Evolutionary conservation across 305 asterid species (phyloP).

Genomic region (Solanum hybrid): DNA sequence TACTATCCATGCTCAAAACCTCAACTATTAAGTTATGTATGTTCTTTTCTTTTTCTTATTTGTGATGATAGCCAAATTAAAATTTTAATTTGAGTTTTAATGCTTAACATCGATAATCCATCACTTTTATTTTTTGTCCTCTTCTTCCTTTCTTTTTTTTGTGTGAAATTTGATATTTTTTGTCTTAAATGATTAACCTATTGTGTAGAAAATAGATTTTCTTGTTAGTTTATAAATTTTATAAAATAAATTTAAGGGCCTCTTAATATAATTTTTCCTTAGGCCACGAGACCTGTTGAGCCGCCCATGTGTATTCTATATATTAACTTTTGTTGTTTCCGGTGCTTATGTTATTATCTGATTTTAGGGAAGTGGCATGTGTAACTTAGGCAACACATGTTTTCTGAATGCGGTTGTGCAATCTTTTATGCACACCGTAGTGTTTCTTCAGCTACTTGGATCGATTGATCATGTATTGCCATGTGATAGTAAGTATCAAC

Average conservation of each 20-base stretch:
- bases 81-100: not conserved
- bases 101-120: not conserved
- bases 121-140: not conserved
- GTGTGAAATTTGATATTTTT: not conserved
- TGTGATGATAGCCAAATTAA: not conserved
- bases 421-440: conserved; percentile 64
- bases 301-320: not conserved
- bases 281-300: not conserved
- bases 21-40: not conserved
- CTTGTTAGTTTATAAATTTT: too few species aligned
- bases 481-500: conserved; percentile 30
- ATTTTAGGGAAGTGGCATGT: conserved; percentile 62
- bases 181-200: not conserved
- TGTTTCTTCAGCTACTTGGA: conserved; percentile 42
- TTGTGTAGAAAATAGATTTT: too few species aligned
- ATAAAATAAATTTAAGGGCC: not conserved
- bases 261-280: not conserved
- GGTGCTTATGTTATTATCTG: not conserved
- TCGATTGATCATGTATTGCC: conserved; percentile 11
- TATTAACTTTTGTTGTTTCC: not conserved
- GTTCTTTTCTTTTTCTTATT: not conserved
- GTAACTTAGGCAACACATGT: conserved; percentile 74
- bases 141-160: not conserved
- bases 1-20: not conserved
- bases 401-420: conserved; percentile 70